These are phyloP conservation scores for Fomitopsis schrenkii DNA, from an alignment of 1,284 basidiomycete genomes.

Conservation along the genomic window DNA sequence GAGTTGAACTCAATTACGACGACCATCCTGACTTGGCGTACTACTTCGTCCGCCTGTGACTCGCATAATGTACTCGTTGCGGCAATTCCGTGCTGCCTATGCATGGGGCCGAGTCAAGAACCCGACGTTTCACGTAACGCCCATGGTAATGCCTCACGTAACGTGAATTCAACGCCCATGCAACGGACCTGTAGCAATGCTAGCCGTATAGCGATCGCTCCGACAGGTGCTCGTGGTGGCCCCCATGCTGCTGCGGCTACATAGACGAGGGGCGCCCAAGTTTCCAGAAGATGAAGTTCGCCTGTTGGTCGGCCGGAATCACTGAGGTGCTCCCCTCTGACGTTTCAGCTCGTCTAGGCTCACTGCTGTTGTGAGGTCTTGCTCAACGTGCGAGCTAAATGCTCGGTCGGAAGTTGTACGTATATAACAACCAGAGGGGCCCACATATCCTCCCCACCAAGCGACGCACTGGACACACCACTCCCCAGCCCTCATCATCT, in stretches of 20 bases:
- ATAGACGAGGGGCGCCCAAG: too few species aligned
- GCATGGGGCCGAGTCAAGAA: not conserved
- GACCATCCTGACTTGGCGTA: not conserved
- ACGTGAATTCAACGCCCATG: not conserved
- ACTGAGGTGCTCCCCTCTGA: not conserved
- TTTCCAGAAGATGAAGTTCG: slow-evolving; percentile 1
- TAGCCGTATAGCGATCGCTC: not conserved
- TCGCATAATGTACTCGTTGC: not conserved
- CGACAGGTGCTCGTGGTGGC: not conserved
- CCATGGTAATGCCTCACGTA: not conserved
- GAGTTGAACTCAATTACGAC: not conserved
- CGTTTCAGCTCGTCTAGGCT: not conserved
- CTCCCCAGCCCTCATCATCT: not conserved
- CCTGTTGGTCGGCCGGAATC: not conserved
- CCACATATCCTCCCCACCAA: not conserved
- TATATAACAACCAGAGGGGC: not conserved
- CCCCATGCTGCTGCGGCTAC: not conserved
- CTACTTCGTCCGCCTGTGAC: not conserved
- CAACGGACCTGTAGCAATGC: not conserved
- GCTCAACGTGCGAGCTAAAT: not conserved
- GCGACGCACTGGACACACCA: not conserved
- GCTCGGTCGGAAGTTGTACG: not conserved
- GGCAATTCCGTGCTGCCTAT: not conserved
- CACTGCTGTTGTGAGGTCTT: not conserved
- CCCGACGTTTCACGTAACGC: not conserved